Conservation (phyloP, 306 rosid genomes). For the Acacia confusa region DNA sequence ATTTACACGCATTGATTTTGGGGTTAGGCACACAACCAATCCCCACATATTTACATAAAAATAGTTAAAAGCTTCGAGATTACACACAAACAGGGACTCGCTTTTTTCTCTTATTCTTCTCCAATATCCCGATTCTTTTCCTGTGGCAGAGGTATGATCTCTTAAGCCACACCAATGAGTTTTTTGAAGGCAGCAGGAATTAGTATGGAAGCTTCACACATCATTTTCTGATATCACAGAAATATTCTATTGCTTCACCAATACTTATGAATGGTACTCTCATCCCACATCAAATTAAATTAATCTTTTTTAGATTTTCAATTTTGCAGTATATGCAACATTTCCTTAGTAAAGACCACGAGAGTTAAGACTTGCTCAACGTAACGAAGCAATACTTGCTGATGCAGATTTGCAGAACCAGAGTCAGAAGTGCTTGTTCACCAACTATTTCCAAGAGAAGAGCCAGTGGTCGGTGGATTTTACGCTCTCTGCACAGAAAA, state of each 20-base stretch:
- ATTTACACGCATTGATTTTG: constrained; percentile 18
- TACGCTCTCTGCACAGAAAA: constrained; percentile 59
- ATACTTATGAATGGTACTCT: constrained; percentile 5
- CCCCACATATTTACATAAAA: constrained; percentile 33
- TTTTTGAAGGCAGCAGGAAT: not conserved
- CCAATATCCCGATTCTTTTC: not conserved
- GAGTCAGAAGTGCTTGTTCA: not conserved
- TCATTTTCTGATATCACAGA: not conserved
- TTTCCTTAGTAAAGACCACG: not conserved
- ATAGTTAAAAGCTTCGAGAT: constrained; percentile 29
- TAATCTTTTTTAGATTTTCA: not conserved
- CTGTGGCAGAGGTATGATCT: not conserved
- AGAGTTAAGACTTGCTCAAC: not conserved
- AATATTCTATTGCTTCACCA: not conserved
- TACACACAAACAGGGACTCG: not conserved
- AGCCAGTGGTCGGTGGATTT: constrained; percentile 66
- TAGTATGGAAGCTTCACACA: not conserved
- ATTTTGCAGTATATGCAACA: not conserved
- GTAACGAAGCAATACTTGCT: constrained; percentile 11
- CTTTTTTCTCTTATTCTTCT: not conserved
- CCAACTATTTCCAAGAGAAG: constrained; percentile 62
- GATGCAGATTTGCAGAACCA: not conserved
- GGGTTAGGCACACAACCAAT: constrained; percentile 14
- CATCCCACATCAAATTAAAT: not conserved
- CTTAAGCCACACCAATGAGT: not conserved